A percentile compares a stretch with the other conserved stretches of the same genome.
Evolutionary conservation across 2,329 filamentous ascomycete genomes (phyloP).

Genomic region (Epicoccum sorghinum): DNA sequence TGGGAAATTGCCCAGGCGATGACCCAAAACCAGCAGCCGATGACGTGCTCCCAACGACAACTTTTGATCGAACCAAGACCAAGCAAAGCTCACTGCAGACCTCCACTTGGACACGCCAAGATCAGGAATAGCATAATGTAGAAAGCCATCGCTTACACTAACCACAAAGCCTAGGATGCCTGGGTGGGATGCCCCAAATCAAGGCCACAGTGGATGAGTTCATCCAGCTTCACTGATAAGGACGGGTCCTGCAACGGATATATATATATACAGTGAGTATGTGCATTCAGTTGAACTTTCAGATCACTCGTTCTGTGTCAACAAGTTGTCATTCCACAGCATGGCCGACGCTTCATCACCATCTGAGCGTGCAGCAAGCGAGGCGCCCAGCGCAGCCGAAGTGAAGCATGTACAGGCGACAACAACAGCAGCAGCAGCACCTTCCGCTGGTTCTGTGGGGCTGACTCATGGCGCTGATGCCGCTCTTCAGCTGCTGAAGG

Average conservation of each 20-base stretch:
- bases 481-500: conserved; percentile 17
- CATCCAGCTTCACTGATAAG: not conserved
- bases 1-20: not conserved
- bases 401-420: not conserved
- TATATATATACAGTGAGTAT: not conserved
- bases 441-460: not conserved
- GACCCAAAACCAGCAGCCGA: conserved; percentile 4
- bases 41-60: conserved; percentile 8
- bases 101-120: not conserved
- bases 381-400: not conserved
- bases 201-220: not conserved
- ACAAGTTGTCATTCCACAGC: not conserved
- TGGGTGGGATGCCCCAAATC: too few species aligned
- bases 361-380: not conserved
- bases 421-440: not conserved
- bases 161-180: too few species aligned
- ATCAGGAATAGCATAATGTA: too few species aligned
- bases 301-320: not conserved
- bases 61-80: not conserved
- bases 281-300: not conserved
- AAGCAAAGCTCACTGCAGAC: not conserved
- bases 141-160: too few species aligned
- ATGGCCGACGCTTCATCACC: not conserved
- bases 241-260: not conserved
- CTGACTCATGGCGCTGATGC: conserved; percentile 15